These are phyloP conservation scores for Kondoa subrosea DNA, from an alignment of 768 basidiomycete species.

Conservation along the genomic window DNA sequence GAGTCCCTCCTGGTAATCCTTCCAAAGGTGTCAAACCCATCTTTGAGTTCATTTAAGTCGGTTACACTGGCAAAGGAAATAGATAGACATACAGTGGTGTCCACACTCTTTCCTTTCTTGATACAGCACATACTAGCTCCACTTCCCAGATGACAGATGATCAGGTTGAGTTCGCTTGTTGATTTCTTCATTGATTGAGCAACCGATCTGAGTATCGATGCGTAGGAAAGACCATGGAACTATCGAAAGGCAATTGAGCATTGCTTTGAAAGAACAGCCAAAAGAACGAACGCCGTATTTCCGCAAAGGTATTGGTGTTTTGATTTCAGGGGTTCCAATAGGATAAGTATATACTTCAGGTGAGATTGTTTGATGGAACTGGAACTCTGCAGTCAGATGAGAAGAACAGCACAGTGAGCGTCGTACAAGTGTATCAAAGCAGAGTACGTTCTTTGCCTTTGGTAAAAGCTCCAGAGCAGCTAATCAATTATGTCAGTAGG, in stretches of 20 bases:
- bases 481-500: neutral
- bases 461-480: conserved; percentile 49
- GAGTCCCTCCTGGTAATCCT: conserved; percentile 63
- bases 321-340: conserved; percentile 45
- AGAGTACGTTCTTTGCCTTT: conserved; percentile 54
- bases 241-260: too few species aligned
- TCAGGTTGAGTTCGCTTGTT: conserved; percentile 46
- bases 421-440: conserved; percentile 58
- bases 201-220: conserved; percentile 50
- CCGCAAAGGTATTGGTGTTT: conserved; percentile 49
- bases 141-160: conserved; percentile 75
- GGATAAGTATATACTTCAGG: conserved; percentile 61
- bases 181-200: conserved; percentile 46
- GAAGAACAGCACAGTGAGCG: neutral
- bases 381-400: neutral
- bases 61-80: neutral
- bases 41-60: conserved; percentile 29
- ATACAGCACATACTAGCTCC: conserved; percentile 73
- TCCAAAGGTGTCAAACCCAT: conserved; percentile 87
- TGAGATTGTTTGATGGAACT: conserved; percentile 61
- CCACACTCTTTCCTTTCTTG: conserved; percentile 51
- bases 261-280: neutral
- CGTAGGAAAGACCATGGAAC: conserved; percentile 46
- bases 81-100: conserved; percentile 38
- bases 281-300: conserved; percentile 57